A percentile compares a stretch with the other conserved stretches of the same genome.
Conservation (phyloP, 306 rosid species). For the Fagus crenata region DNA sequence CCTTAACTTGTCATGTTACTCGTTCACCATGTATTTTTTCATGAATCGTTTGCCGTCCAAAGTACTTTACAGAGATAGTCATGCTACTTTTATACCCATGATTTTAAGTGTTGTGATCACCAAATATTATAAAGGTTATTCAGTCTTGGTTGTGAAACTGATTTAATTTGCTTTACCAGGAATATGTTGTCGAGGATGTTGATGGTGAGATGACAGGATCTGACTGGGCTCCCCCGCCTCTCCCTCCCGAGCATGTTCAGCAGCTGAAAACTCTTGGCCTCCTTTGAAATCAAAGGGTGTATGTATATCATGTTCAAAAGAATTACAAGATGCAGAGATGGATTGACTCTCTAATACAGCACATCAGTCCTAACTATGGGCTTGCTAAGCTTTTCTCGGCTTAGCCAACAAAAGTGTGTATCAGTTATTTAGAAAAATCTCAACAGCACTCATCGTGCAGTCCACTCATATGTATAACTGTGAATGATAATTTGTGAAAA, state of each 20-base stretch:
- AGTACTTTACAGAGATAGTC: background rate
- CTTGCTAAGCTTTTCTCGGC: conserved; percentile 14
- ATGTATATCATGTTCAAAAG: conserved; percentile 32
- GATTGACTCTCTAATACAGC: conserved; percentile 32
- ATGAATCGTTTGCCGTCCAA: background rate
- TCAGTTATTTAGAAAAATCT: conserved; percentile 15
- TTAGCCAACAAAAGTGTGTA: background rate
- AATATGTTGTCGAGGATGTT: conserved; percentile 94
- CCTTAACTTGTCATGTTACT: background rate
- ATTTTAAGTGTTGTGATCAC: background rate
- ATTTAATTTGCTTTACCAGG: conserved; percentile 44
- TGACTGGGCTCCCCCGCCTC: conserved; percentile 87
- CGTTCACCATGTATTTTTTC: too few species aligned
- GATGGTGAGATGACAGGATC: conserved; percentile 90
- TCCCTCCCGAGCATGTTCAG: conserved; percentile 87
- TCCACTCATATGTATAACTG: conserved; percentile 30
- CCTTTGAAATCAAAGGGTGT: conserved; percentile 44
- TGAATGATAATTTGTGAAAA: conserved; percentile 28
- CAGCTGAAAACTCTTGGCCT: conserved; percentile 92
- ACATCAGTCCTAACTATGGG: conserved; percentile 22
- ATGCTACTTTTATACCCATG: background rate
- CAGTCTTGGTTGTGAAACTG: conserved; percentile 28
- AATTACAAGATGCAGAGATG: conserved; percentile 31
- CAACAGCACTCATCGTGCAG: conserved; percentile 29
- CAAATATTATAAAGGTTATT: background rate